Evolutionary conservation across 768 basidiomycete species (phyloP).

Genomic region (Russula dissimulans): DNA sequence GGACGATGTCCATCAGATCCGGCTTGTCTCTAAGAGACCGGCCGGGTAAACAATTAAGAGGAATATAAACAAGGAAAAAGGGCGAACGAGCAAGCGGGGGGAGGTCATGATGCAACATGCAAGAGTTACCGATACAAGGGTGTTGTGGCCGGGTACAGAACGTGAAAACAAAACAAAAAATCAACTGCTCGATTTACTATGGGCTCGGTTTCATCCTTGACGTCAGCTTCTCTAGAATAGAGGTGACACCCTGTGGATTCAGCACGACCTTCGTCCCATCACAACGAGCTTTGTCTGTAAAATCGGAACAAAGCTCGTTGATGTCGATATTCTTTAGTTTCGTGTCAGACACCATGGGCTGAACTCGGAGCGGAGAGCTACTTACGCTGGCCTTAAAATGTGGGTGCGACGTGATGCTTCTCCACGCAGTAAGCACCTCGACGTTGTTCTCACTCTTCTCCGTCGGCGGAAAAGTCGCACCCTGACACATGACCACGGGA

Average conservation of each 20-base stretch:
- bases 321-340: conserved; percentile 59
- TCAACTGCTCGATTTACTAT: not conserved
- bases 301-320: conserved; percentile 69
- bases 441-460: conserved; percentile 63
- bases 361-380: conserved; percentile 7
- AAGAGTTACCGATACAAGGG: conserved; percentile 11
- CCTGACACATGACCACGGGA: conserved; percentile 55
- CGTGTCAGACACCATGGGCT: not conserved
- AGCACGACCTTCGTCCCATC: conserved; percentile 79
- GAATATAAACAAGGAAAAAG: conserved; percentile 8
- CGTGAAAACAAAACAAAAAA: not conserved
- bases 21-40: no score
- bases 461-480: conserved; percentile 60
- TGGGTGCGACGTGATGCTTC: conserved; percentile 63
- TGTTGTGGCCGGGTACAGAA: conserved; percentile 7
- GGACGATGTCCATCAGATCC: no score
- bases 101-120: conserved; percentile 8
- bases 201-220: conserved; percentile 20
- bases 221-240: conserved; percentile 36
- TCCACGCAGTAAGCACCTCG: conserved; percentile 73
- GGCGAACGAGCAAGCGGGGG: not conserved
- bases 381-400: conserved; percentile 57
- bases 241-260: conserved; percentile 39
- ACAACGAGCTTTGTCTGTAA: conserved; percentile 73
- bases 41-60: not conserved